Conservation (phyloP, 306 rosid species). For the Malus sylvestris region DNA sequence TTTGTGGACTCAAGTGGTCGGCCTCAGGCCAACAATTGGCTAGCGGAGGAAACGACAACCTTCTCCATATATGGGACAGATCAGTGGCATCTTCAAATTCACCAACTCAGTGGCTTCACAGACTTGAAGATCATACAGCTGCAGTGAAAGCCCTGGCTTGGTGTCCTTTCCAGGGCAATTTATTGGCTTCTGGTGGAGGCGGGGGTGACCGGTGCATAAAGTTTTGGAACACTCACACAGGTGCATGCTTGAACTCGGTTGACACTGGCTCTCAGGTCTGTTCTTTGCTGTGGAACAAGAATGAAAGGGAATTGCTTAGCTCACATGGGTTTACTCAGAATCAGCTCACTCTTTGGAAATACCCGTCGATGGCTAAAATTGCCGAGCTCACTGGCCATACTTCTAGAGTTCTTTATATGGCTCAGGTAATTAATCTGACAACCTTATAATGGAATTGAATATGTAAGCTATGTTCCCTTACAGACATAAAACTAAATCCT, state of each 20-base stretch:
- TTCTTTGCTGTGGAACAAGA: slow-evolving; percentile 67
- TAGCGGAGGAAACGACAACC: slow-evolving; percentile 73
- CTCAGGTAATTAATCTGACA: slow-evolving; percentile 24
- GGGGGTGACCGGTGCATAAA: slow-evolving; percentile 60
- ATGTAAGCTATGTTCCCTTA: neutral
- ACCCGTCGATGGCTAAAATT: slow-evolving; percentile 78
- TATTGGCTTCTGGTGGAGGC: slow-evolving; percentile 70
- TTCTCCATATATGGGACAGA: slow-evolving; percentile 68
- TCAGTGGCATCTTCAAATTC: slow-evolving; percentile 49
- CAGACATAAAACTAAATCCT: neutral
- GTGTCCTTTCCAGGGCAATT: slow-evolving; percentile 79
- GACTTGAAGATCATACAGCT: slow-evolving; percentile 59
- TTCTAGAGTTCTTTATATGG: slow-evolving; percentile 71
- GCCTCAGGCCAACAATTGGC: slow-evolving; percentile 67
- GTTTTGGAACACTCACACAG: slow-evolving; percentile 79
- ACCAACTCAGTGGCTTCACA: slow-evolving; percentile 65
- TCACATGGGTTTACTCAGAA: slow-evolving; percentile 74
- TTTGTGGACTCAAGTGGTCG: slow-evolving; percentile 81
- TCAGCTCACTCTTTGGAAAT: slow-evolving; percentile 81
- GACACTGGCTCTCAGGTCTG: slow-evolving; percentile 79
- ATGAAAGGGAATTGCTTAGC: slow-evolving; percentile 85
- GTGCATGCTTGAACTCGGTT: slow-evolving; percentile 66
- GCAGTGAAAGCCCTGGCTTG: slow-evolving; percentile 80
- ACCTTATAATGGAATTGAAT: neutral
- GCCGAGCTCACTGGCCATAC: slow-evolving; percentile 76